Conservation (phyloP, 768 basidiomycete species). For the Boletus huronensis region DNA sequence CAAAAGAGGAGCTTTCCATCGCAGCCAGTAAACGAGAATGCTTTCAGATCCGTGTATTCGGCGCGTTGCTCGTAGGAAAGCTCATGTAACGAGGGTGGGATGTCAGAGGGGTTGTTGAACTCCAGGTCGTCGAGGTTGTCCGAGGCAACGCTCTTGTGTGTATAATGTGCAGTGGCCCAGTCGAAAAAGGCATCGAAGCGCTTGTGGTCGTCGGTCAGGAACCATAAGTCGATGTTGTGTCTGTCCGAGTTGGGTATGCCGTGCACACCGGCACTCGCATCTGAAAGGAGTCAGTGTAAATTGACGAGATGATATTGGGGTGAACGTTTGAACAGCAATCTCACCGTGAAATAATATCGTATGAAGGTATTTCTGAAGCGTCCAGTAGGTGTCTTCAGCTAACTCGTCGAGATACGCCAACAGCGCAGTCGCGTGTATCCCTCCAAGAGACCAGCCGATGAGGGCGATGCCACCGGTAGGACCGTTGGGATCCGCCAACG, state of each 20-base stretch:
- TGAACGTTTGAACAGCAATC: neutral
- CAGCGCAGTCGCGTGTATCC: conserved; percentile 7
- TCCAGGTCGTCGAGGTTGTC: conserved; percentile 17
- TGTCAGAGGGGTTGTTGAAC: conserved; percentile 3
- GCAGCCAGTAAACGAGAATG: conserved; percentile 2
- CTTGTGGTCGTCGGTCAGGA: conserved; percentile 2
- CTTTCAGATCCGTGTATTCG: conserved; percentile 6
- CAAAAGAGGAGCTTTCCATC: conserved; percentile 15
- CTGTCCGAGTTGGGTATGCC: conserved; percentile 4
- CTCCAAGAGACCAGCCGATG: conserved; percentile 21
- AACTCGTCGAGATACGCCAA: conserved; percentile 17
- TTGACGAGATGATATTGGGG: neutral
- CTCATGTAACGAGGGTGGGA: conserved; percentile 10
- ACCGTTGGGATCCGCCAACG: neutral
- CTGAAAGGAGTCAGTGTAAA: neutral
- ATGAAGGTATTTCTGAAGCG: conserved; percentile 18
- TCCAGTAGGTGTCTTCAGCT: conserved; percentile 1
- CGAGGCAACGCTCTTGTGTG: conserved; percentile 16
- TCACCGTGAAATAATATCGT: conserved; percentile 19
- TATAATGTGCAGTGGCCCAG: conserved; percentile 14
- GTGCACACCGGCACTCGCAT: neutral
- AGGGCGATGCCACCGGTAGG: conserved; percentile 12
- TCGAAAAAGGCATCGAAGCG: conserved; percentile 16
- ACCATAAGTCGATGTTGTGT: neutral
- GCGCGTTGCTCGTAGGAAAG: conserved; percentile 12